Base-by-base conservation (phyloP, 768 basidiomycete species). In the Tricholoma matsutake region DNA sequence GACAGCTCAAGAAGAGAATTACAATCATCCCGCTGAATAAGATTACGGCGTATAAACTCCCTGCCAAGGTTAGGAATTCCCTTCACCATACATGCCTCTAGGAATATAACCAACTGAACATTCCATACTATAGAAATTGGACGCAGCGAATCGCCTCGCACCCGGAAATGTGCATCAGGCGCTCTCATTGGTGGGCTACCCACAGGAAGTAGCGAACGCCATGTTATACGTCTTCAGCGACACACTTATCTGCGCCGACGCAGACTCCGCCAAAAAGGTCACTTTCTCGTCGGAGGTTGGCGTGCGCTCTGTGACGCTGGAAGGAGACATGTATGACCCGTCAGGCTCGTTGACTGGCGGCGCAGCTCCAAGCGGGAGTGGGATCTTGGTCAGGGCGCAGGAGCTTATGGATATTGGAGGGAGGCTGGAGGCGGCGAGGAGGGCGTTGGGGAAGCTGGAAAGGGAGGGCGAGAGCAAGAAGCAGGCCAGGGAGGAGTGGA, bases 311-410 rank as follows among this genome's bases (percentile, higher is more conserved):
- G 95, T 98, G 52, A 99, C 97, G 6, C 79, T 97, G 20, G 89
- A 93, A 2, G 97, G 97, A 2, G 97, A 98, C 68, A 86, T 97
- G 10, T 98, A 99, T 72, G 97, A 99, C 63, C 96, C 97, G 2
- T 90, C 91, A 7, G 96, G 96, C 6, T 96, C 92, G 0, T 84
- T 99, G 18, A 92, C 88, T 18, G 97, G 97, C 5, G 97, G 97
- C 1, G 85, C 94, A 1, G 87, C 94, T 0, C 92, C 95, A 0
- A 88, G 78, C 62, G 80, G 86, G 22, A 86, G 82, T 32, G 90
- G 91, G 1, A 78, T 89, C 3, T 78, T 98, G 16, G 75, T 96
- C 55, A 86, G 87, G 64, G 94, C 95, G 0, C 94, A 96, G 70
- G 88, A 94, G 69, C 75, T 98, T 41, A 73, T 90, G 28, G 84